Base-by-base conservation (phyloP, 768 basidiomycete species). In the Myochromella boudieri region DNA sequence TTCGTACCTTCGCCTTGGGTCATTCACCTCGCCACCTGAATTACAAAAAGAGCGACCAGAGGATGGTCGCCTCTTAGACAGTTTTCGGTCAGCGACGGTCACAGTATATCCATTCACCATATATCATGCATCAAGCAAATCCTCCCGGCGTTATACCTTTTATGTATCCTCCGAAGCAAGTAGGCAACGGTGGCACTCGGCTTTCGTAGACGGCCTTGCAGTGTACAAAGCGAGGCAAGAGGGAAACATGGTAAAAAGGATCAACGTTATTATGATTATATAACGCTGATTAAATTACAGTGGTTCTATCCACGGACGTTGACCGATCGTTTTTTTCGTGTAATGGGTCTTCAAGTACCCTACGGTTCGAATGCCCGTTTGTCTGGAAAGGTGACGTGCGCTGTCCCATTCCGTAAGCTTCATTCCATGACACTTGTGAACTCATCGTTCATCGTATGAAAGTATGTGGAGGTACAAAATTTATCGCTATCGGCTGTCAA, bases 61-160 rank as follows among this genome's bases (percentile, higher is more conserved):
- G 40, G 82, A 80, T 38, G 76, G 79, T 28, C 60, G 77, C 11
- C 62, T 86, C 10, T 63, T 86, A 26, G 82, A 84, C 46, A 72
- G 66, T 37, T 67, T 83, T 27, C 76, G 77, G 44, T 77, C 71
- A 10, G 71, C 76, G 31, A 70, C 71, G 45, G 71, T 78, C 20
- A 64, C 78, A 10, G 65, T 90, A 58, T 92, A 80, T 59, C 90
- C 91, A 1, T 87, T 93, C 61, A 86, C 82, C 1, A 67, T 93
- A 52, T 87, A 81, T 62, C 89, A 92, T 49, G 82, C 84, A 0
- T 74, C 78, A 1, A 75, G 73, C 42, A 76, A 73, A 42, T 56
- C 68, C 14, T 69, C 65, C 41, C 76, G 89, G 36, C 68, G 82
- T 48, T 93, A 91, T 62, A 92, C 85, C 2, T 68, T 93, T 8